Percentiles rank a stretch among this genome's conserved stretches.
These are phyloP conservation scores for Solanum piurae DNA, from an alignment of 257 asterid species.

Conservation along the genomic window DNA sequence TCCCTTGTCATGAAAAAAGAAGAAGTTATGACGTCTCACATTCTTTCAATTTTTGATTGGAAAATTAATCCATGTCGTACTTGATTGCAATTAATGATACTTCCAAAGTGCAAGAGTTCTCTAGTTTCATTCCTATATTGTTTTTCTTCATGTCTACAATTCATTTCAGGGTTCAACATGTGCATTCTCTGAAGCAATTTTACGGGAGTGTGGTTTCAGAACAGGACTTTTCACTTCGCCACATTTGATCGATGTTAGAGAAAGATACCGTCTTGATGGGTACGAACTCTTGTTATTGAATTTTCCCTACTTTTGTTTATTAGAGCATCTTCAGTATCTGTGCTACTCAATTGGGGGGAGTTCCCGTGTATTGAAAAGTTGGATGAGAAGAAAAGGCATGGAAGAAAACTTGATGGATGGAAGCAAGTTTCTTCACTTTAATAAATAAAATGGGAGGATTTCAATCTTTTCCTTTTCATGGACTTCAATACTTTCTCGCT, in stretches of 20 bases:
- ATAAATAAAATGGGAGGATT: not conserved
- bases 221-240: conserved; percentile 93
- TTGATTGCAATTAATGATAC: not conserved
- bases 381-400: not conserved
- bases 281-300: conserved; percentile 12
- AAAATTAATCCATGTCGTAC: not conserved
- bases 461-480: not conserved
- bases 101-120: not conserved
- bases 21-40: not conserved
- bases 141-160: conserved; percentile 8
- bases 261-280: conserved; percentile 84
- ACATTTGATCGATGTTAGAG: conserved; percentile 87
- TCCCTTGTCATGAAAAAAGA: not conserved
- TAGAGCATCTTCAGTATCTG: not conserved
- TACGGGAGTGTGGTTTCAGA: conserved; percentile 70
- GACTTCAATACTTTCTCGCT: not conserved
- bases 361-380: not conserved
- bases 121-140: not conserved
- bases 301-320: not conserved
- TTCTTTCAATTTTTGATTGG: not conserved
- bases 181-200: conserved; percentile 69
- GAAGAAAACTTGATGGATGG: not conserved
- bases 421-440: not conserved
- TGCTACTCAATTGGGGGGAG: not conserved
- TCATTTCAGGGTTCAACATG: conserved; percentile 78